Conservation (phyloP, 805 yeast genomes). For the Cyberlindnera lachancei region DNA sequence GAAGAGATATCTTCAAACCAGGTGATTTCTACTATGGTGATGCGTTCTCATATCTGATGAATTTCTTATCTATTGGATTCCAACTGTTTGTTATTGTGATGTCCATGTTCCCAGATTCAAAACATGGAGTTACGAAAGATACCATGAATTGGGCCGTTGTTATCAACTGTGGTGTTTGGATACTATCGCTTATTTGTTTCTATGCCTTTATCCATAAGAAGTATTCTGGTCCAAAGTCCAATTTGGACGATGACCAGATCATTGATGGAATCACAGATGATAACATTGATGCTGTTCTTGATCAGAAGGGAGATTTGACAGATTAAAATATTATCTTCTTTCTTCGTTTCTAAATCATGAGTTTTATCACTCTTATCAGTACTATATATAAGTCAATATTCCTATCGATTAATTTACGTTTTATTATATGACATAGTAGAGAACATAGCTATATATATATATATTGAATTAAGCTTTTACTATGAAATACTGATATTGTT, state of each 20-base stretch:
- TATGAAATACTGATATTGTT: too few relatives aligned
- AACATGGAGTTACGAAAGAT: slow-evolving; percentile 23
- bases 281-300: slow-evolving; percentile 2
- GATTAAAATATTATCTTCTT: too few relatives aligned
- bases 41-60: slow-evolving; percentile 34
- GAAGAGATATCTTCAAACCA: slow-evolving; percentile 44
- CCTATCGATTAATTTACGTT: neutral
- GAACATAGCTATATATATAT: too few relatives aligned
- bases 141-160: slow-evolving; percentile 70
- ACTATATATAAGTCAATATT: neutral
- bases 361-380: too few relatives aligned
- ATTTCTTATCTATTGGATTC: slow-evolving; percentile 41
- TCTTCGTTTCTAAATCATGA: too few relatives aligned
- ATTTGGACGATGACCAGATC: neutral
- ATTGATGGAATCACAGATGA: slow-evolving; percentile 1
- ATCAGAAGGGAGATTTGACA: too few relatives aligned
- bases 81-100: slow-evolving; percentile 45
- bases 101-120: slow-evolving; percentile 53
- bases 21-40: slow-evolving; percentile 64
- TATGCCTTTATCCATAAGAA: slow-evolving; percentile 41
- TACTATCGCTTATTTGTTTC: slow-evolving; percentile 46
- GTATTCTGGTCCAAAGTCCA: slow-evolving; percentile 46
- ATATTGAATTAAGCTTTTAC: too few relatives aligned
- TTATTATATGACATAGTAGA: neutral
- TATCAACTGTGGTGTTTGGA: slow-evolving; percentile 56